Conservation (phyloP, 2,329 filamentous ascomycete genomes). For the Beauveria varroae region DNA sequence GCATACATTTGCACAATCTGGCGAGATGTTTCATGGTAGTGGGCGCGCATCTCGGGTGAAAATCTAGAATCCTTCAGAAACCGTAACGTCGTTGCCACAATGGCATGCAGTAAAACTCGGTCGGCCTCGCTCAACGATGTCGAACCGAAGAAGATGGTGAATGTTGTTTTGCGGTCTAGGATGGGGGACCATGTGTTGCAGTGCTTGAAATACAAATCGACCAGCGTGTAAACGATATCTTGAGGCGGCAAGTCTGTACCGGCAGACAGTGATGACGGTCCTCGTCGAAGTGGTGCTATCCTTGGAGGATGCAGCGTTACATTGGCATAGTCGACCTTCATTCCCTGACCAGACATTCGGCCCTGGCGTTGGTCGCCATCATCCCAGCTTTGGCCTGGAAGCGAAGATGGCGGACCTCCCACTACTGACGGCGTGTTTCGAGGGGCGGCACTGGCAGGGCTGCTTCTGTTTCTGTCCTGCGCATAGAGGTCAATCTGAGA, state of each 20-base stretch:
- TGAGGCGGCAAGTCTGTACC: slow-evolving; percentile 49
- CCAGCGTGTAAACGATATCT: slow-evolving; percentile 51
- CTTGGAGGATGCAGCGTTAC: slow-evolving; percentile 1
- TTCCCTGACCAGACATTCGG: not conserved
- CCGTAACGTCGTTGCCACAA: slow-evolving; percentile 34
- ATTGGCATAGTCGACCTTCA: not conserved
- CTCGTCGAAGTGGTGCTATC: slow-evolving; percentile 14
- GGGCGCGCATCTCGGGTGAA: slow-evolving; percentile 28
- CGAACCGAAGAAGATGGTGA: slow-evolving; percentile 32
- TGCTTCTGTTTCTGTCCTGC: slow-evolving; percentile 16
- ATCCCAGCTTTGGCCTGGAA: slow-evolving; percentile 2
- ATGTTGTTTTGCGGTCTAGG: slow-evolving; percentile 35
- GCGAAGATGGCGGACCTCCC: slow-evolving; percentile 10
- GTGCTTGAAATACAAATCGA: slow-evolving; percentile 57
- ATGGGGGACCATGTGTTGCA: slow-evolving; percentile 52
- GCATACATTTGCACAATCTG: slow-evolving; percentile 34
- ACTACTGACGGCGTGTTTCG: slow-evolving; percentile 1
- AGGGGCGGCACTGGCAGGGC: slow-evolving; percentile 13
- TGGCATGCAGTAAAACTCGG: slow-evolving; percentile 34
- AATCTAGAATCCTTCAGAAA: slow-evolving; percentile 34
- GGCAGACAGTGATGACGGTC: slow-evolving; percentile 26
- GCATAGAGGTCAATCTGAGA: slow-evolving; percentile 22
- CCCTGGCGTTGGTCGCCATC: slow-evolving; percentile 5
- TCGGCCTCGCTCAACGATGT: slow-evolving; percentile 32
- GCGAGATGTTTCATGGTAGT: slow-evolving; percentile 32